Evolutionary conservation across 1,284 basidiomycete species (phyloP).

Genomic region (Ceratobasidium sp.): DNA sequence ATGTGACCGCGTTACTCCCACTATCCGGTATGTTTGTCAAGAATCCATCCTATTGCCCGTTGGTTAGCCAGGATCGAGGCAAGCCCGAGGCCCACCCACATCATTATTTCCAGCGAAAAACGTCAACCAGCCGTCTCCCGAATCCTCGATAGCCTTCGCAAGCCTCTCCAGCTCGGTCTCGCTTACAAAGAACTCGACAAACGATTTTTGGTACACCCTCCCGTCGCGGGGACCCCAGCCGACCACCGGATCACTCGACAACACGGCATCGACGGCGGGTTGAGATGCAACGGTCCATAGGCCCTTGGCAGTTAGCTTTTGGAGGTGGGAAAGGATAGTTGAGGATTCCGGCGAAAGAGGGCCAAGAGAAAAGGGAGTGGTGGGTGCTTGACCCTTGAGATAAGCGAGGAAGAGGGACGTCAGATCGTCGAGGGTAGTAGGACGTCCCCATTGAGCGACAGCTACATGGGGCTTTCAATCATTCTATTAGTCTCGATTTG

Average conservation of each 20-base stretch:
- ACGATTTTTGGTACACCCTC: constrained; percentile 97
- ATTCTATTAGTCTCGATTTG: constrained; percentile 49
- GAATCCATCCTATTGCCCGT: constrained; percentile 71
- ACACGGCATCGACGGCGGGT: constrained; percentile 85
- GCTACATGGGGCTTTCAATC: constrained; percentile 65
- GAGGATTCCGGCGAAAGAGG: constrained; percentile 86
- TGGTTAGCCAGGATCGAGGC: not conserved
- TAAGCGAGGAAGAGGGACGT: constrained; percentile 81
- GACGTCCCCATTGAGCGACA: constrained; percentile 81
- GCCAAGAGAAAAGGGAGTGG: constrained; percentile 89
- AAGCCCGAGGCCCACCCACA: constrained; percentile 54
- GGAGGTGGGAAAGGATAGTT: constrained; percentile 80
- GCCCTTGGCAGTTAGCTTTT: constrained; percentile 73
- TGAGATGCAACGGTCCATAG: constrained; percentile 99
- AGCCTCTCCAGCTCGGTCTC: constrained; percentile 68
- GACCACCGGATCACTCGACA: constrained; percentile 75
- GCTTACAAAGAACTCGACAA: constrained; percentile 94
- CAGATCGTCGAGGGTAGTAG: constrained; percentile 73
- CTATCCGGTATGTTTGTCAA: constrained; percentile 80
- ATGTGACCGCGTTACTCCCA: constrained; percentile 94
- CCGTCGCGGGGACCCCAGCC: constrained; percentile 94
- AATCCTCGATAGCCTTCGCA: constrained; percentile 61
- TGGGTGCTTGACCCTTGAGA: constrained; percentile 64
- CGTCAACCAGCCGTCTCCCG: constrained; percentile 72
- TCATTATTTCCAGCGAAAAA: constrained; percentile 85